Evolutionary conservation across 495 filamentous ascomycete genomes (phyloP).

Genomic region (Tuber calosporum): DNA sequence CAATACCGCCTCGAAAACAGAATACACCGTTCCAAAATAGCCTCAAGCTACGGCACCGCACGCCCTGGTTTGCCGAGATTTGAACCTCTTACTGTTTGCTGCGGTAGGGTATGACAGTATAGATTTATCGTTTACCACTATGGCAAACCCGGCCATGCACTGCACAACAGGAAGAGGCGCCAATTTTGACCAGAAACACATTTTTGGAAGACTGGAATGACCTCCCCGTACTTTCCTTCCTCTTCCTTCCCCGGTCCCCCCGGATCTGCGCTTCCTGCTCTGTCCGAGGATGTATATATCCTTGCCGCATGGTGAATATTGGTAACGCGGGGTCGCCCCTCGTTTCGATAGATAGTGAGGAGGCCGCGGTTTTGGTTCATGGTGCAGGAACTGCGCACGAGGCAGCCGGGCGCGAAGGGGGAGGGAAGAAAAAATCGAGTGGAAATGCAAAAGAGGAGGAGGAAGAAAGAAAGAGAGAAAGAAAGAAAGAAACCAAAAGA

Average conservation of each 20-base stretch:
- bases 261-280: background rate
- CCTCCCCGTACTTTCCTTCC: background rate
- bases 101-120: background rate
- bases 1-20: background rate
- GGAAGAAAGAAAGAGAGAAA: background rate
- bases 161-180: background rate
- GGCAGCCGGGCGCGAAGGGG: background rate
- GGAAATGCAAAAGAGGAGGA: background rate
- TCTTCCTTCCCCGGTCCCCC: background rate
- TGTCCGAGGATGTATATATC: background rate
- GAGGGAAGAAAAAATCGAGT: background rate
- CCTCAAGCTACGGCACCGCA: background rate
- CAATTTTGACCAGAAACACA: background rate
- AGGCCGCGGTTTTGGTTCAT: constrained; percentile 3
- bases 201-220: background rate
- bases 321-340: background rate
- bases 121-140: background rate
- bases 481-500: background rate
- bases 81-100: background rate
- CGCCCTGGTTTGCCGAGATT: background rate
- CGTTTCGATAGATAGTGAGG: constrained; percentile 1
- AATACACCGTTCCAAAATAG: background rate
- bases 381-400: background rate
- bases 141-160: background rate
- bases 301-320: background rate